Evolutionary conservation across 176 grass and related monocot species (phyloP), one percentile per base, ranked within the genome.

Genomic region (Cenchrus fungigraminus): DNA sequence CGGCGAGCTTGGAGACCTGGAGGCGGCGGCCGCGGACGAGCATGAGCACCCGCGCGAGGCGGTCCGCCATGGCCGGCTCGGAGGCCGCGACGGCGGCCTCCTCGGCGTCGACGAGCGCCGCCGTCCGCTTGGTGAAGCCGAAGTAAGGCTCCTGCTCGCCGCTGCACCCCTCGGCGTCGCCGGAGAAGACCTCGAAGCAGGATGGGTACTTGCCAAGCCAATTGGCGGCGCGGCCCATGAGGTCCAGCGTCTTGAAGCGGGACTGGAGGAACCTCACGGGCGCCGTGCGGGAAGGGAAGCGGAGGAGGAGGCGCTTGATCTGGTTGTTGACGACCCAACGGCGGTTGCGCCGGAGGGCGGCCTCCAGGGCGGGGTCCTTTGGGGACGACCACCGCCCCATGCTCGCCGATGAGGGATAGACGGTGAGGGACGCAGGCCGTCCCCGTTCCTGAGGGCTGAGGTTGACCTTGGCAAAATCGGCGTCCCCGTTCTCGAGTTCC

Each of bases 251-350:
- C 73, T 92, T 88, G 87, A 93, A 94, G 73, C 80, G 87, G 25
- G 89, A 93, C 78, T 98, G 91, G 83, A 98, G 89, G 89, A 88
- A 91, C 52, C 88, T 77, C 68, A 98, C 91, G 58, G 93, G 88
- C 17, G 86, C 87, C 62, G 88, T 58, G 74, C 86, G 89, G 51
- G 86, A 82, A 14, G 96, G 91, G 77, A 87, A 94, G 46, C 93
- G 83, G 83, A 98, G 87, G 74, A 98, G 87, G 65, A 95, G 73
- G 68, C 92, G 86, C 85, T 98, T 98, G 85, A 95, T 98, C 84
- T 98, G 93, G 80, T 98, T 98, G 85, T 98, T 98, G 11, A 93
- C 83, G 13, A 98, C 80, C 95, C 95, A 98, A 59, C 95, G 95
- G 45, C 95, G 91, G 82, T 92, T 98, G 15, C 91, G 95, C 14